These are phyloP conservation scores for Saccharomycopsis capsularis DNA, from an alignment of 805 yeast species.

Conservation along the genomic window DNA sequence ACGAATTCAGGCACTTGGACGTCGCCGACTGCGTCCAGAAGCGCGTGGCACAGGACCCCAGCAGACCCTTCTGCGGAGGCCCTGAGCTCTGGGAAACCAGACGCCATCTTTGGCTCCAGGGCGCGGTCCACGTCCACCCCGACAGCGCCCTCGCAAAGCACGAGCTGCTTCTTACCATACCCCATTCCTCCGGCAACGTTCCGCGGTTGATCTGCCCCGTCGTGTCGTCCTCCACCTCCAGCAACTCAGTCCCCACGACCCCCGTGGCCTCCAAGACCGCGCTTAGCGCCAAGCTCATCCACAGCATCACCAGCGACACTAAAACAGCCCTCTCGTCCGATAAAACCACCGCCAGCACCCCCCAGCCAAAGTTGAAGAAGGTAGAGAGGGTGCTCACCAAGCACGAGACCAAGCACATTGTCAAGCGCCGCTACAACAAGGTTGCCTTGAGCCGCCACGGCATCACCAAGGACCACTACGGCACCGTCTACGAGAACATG, in stretches of 20 bases:
- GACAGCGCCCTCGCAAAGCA: background rate
- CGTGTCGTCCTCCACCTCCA: conserved; percentile 1
- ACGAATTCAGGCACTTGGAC: conserved; percentile 1
- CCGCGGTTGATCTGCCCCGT: background rate
- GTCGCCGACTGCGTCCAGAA: background rate
- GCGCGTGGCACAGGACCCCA: conserved; percentile 17
- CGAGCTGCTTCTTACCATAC: background rate
- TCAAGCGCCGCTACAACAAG: conserved; percentile 9
- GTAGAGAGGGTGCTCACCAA: conserved; percentile 24
- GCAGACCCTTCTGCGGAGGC: conserved; percentile 44
- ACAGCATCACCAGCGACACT: background rate
- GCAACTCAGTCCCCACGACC: conserved; percentile 1
- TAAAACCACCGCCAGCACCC: background rate
- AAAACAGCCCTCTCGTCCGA: conserved; percentile 13
- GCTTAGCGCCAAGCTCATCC: background rate
- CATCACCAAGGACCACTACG: conserved; percentile 45
- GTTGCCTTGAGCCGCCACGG: conserved; percentile 20
- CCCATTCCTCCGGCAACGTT: background rate
- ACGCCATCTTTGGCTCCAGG: conserved; percentile 58
- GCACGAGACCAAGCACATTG: conserved; percentile 4
- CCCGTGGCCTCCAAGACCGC: background rate
- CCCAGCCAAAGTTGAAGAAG: conserved; percentile 18
- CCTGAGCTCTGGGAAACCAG: conserved; percentile 62
- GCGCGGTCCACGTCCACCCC: conserved; percentile 26
- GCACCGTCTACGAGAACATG: conserved; percentile 58